Percentiles rank a stretch among this genome's conserved stretches.
These are phyloP conservation scores for Coemansia sp. DNA, from an alignment of 192 early-diverging fungal species.

Conservation along the genomic window DNA sequence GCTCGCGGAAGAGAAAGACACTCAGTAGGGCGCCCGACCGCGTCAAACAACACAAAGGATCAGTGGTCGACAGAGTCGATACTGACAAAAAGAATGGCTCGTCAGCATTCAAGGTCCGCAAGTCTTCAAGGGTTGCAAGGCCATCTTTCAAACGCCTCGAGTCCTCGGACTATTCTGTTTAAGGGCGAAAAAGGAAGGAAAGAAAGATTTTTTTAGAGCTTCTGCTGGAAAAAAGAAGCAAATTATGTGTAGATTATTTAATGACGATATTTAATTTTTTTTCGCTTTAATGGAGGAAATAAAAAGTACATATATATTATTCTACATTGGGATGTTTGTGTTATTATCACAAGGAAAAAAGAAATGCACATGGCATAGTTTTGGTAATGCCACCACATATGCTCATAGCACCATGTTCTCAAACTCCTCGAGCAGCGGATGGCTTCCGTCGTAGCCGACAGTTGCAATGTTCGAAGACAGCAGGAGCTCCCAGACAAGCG, in stretches of 20 bases:
- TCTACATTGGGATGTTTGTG: neutral
- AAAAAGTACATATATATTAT: neutral
- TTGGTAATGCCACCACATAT: neutral
- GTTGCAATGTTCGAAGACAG: slow-evolving; percentile 26
- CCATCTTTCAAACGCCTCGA: slow-evolving; percentile 47
- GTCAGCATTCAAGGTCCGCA: slow-evolving; percentile 36
- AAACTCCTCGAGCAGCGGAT: slow-evolving; percentile 34
- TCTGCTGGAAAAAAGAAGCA: neutral
- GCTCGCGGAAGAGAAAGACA: slow-evolving; percentile 40
- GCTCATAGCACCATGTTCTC: slow-evolving; percentile 34
- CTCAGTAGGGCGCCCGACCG: slow-evolving; percentile 21
- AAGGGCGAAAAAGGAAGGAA: neutral
- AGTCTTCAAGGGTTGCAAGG: slow-evolving; percentile 47
- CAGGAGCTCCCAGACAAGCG: slow-evolving; percentile 49
- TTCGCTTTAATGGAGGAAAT: neutral
- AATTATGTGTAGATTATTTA: slow-evolving; percentile 15
- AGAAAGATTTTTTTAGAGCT: neutral
- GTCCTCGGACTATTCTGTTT: slow-evolving; percentile 26
- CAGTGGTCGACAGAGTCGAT: neutral
- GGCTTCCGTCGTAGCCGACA: slow-evolving; percentile 16
- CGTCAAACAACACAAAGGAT: neutral
- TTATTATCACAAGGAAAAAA: slow-evolving; percentile 1
- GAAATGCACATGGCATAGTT: slow-evolving; percentile 15
- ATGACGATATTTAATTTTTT: neutral
- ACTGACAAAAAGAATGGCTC: slow-evolving; percentile 11